phyloP scores from a whole-genome alignment of 805 yeast species.

The Jamesozyma lodderae region DNA sequence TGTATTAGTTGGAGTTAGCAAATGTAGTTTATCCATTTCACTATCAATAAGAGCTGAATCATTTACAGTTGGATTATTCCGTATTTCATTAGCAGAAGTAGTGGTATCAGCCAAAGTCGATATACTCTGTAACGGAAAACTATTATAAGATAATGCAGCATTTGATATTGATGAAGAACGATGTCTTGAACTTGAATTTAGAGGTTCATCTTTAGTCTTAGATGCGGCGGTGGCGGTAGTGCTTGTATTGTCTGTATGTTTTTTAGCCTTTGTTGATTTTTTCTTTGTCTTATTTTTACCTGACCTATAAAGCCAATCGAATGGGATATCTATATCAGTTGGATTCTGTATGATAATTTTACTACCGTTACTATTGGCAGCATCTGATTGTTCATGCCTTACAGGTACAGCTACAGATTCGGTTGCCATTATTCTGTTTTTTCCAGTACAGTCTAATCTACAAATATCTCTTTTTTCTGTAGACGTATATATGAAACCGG shows the following conservation, averaged over 20 bases:
- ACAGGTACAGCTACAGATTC: too few species aligned
- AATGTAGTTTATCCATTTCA: neutral
- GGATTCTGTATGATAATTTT: too few species aligned
- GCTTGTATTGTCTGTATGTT: neutral
- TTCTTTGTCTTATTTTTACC: conserved; percentile 32
- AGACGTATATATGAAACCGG: too few species aligned
- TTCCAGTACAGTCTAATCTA: too few species aligned
- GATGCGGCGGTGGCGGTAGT: neutral
- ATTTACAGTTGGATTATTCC: neutral
- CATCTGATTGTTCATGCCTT: too few species aligned
- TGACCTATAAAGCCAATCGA: conserved; percentile 76
- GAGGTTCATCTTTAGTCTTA: neutral
- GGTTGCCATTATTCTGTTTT: too few species aligned
- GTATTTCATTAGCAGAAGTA: too few species aligned
- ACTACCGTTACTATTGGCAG: too few species aligned
- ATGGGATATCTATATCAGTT: conserved; percentile 47
- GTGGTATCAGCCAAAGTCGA: too few species aligned
- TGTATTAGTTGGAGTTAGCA: neutral
- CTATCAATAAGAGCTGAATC: neutral
- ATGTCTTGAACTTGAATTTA: conserved; percentile 4
- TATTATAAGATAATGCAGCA: conserved; percentile 9
- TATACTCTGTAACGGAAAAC: neutral
- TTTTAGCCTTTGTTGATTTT: neutral
- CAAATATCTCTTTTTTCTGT: too few species aligned
- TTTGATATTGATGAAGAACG: conserved; percentile 17